Base-by-base conservation (phyloP, 116 monocot species). In the Phalaenopsis hybrid region DNA sequence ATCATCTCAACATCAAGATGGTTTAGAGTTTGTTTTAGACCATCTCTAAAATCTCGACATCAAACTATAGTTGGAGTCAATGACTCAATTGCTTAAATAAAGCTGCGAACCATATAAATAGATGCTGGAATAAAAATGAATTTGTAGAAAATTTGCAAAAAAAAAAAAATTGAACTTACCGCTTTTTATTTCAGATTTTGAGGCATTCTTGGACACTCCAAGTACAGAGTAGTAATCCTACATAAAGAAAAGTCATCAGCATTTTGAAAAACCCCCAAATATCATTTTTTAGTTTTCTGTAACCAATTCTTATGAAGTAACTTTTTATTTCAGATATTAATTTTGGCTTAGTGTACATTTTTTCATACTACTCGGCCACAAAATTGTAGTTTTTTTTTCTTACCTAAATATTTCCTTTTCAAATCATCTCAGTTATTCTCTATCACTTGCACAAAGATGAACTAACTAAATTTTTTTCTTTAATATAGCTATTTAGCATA, bases 221-320 rank as follows among this genome's bases (percentile, higher is more conserved):
- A 95, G 92, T 52, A 95, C 79, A 83, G 95, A 93, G 82, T 91
- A 97, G 80, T 84, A 97, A 86, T 97, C 97, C 97, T 97, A 92
- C 58, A 83, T 74, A 52, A 80, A 44, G 21, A 79, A 78, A 76
- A 80, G 45, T 33, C 65, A 78, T 20, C 23, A 23, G 15, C 20
- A 75, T 28, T 28, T 46, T 43, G 21, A 75, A 44, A 3, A 41
- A 34, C 12, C 6, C 49, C 37, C 15, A 72, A 72, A 51, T 16
- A 17, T 28, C 17, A 63, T 63, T 63, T 63, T 59, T 59, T 1
- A 44, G 20, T n/a, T 5, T 8, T 21, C 59, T 13, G 28, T 78
- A 41, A 25, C 7, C n/a, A 50, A 33, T 28, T 28, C 46, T 28
- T 28, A 28, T 28, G 28, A 28, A 28, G 28, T 28, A 28, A 28